A percentile compares a stretch with the other conserved stretches of the same genome.
These are phyloP conservation scores for Prillingera fragicola DNA, from an alignment of 1,284 basidiomycete genomes.

Conservation along the genomic window DNA sequence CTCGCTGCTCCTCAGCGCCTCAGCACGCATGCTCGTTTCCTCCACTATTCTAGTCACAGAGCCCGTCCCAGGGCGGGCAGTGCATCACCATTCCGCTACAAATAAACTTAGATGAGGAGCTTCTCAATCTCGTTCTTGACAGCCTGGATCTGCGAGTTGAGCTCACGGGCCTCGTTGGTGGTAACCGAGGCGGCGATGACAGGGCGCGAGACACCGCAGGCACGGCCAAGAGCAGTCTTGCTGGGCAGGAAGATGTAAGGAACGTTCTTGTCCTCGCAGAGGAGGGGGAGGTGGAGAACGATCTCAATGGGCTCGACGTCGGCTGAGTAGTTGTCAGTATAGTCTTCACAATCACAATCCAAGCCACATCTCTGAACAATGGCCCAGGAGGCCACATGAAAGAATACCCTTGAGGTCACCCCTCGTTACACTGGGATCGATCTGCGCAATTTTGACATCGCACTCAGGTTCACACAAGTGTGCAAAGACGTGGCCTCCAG, in stretches of 20 bases:
- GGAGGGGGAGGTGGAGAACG: constrained; percentile 88
- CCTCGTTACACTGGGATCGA: too few species aligned
- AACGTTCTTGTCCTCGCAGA: constrained; percentile 99
- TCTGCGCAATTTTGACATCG: too few species aligned
- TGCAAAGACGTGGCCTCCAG: too few species aligned
- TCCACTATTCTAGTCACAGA: too few species aligned
- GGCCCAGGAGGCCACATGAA: too few species aligned
- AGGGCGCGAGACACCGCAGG: constrained; percentile 90
- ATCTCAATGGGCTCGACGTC: constrained; percentile 98
- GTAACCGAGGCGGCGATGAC: constrained; percentile 95
- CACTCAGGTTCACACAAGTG: too few species aligned
- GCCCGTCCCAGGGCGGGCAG: too few species aligned
- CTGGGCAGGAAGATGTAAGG: constrained; percentile 89
- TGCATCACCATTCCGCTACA: not conserved
- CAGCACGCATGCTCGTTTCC: not conserved
- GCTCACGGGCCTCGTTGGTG: constrained; percentile 89
- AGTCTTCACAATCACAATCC: too few species aligned
- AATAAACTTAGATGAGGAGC: constrained; percentile 53
- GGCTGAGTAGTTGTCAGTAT: too few species aligned
- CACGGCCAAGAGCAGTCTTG: constrained; percentile 67
- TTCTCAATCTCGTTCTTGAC: constrained; percentile 87
- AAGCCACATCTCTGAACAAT: too few species aligned
- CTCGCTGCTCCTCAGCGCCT: not conserved
- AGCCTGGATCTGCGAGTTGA: constrained; percentile 82
- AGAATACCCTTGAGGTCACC: too few species aligned